Evolutionary conservation across 1,139 yeast genomes (phyloP).

Genomic region (Candida sanyaensis): DNA sequence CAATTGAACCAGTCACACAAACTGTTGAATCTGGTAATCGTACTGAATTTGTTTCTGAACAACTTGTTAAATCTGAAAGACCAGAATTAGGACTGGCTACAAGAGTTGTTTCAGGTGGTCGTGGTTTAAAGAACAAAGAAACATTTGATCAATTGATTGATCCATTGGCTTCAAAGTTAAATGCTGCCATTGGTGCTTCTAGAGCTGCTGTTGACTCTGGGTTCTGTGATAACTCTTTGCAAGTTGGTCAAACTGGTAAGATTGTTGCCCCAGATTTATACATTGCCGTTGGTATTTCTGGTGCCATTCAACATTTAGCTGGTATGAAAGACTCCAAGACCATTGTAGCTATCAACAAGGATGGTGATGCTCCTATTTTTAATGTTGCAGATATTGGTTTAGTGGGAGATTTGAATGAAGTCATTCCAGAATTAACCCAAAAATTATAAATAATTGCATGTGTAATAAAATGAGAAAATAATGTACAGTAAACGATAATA

Average conservation of each 20-base stretch:
- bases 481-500: not conserved
- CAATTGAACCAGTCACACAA: constrained; percentile 51
- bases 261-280: constrained; percentile 96
- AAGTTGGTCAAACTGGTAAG: constrained; percentile 98
- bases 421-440: constrained; percentile 83
- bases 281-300: constrained; percentile 91
- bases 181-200: constrained; percentile 97
- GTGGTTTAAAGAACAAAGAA: constrained; percentile 90
- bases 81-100: constrained; percentile 89
- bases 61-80: constrained; percentile 74
- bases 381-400: constrained; percentile 88
- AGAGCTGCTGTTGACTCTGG: constrained; percentile 98
- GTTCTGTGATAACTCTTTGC: constrained; percentile 94
- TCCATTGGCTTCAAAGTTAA: constrained; percentile 82
- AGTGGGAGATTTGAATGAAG: constrained; percentile 84
- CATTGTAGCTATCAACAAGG: constrained; percentile 93
- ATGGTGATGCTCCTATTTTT: constrained; percentile 91
- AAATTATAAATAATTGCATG: constrained; percentile 44
- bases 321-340: constrained; percentile 97
- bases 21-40: constrained; percentile 35
- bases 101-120: constrained; percentile 86
- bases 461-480: not conserved
- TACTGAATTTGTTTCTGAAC: constrained; percentile 69
- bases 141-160: constrained; percentile 74
- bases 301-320: constrained; percentile 97